Percentiles rank a stretch among this genome's conserved stretches.
Conservation (phyloP, 352 stramenopile genomes). For the Pythium brachiatum region DNA sequence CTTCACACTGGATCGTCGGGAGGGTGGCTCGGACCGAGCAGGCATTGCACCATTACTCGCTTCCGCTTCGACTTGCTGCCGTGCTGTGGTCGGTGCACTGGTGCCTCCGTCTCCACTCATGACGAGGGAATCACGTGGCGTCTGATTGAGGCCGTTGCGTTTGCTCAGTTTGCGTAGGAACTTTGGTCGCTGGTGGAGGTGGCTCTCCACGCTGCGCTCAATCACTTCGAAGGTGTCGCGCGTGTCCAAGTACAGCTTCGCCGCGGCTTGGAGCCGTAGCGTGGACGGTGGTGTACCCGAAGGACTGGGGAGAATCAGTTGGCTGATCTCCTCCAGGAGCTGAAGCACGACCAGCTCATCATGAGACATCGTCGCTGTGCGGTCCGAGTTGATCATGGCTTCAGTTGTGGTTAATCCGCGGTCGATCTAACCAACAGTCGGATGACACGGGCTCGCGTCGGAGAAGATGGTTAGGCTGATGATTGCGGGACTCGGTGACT, state of each 20-base stretch:
- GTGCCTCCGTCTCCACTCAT: background rate
- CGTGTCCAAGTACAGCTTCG: slow-evolving; percentile 74
- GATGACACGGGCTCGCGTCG: background rate
- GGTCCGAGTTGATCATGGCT: background rate
- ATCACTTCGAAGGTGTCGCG: slow-evolving; percentile 71
- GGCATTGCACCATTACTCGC: background rate
- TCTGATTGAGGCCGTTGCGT: slow-evolving; percentile 19
- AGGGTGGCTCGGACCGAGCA: background rate
- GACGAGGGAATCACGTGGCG: slow-evolving; percentile 20
- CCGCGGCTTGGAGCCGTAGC: slow-evolving; percentile 43
- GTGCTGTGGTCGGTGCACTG: slow-evolving; percentile 2
- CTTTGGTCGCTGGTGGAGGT: slow-evolving; percentile 38
- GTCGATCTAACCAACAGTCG: background rate
- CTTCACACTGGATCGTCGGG: slow-evolving; percentile 9
- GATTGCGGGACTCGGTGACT: background rate
- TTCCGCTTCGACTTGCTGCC: background rate
- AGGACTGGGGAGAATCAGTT: slow-evolving; percentile 25
- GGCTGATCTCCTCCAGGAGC: slow-evolving; percentile 71
- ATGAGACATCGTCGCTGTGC: background rate
- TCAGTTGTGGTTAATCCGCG: background rate
- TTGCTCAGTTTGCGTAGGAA: slow-evolving; percentile 58
- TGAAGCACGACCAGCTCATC: slow-evolving; percentile 69
- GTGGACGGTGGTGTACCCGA: slow-evolving; percentile 29
- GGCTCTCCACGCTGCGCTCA: slow-evolving; percentile 50
- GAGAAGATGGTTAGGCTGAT: background rate